These are phyloP conservation scores for Dryadomyces quercus-mongolicae DNA, from an alignment of 2,329 filamentous ascomycete genomes.

Conservation along the genomic window DNA sequence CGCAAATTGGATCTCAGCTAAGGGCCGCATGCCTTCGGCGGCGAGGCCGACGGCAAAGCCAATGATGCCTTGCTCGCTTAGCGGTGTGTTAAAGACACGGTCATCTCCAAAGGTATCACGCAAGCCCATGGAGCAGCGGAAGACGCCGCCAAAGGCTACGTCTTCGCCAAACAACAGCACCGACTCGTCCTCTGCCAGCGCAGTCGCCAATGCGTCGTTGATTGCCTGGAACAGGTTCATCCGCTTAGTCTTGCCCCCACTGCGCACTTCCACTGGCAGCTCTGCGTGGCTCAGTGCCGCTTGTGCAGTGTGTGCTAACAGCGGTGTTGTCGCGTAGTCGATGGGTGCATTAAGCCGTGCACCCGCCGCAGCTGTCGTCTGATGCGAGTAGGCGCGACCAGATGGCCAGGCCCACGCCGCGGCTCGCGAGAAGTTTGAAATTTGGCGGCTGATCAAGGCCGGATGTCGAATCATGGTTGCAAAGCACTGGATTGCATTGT, in stretches of 20 bases:
- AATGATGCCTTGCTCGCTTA: constrained; percentile 88
- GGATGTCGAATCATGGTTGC: neutral
- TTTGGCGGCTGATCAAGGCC: neutral
- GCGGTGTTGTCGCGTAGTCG: constrained; percentile 71
- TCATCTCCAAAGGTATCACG: constrained; percentile 77
- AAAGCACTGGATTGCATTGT: neutral
- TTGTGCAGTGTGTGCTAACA: constrained; percentile 71
- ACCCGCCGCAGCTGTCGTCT: neutral
- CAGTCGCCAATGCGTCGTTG: constrained; percentile 77
- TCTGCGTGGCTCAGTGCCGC: constrained; percentile 59
- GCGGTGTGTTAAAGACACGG: constrained; percentile 89
- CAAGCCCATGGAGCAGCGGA: constrained; percentile 85
- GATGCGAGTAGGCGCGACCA: neutral
- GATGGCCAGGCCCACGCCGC: too few species aligned
- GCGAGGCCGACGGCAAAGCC: constrained; percentile 88
- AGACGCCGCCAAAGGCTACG: constrained; percentile 93
- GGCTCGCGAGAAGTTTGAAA: neutral
- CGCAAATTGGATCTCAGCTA: constrained; percentile 92
- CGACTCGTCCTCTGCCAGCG: constrained; percentile 70
- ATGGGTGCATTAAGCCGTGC: constrained; percentile 64
- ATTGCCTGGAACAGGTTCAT: constrained; percentile 92
- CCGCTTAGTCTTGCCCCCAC: constrained; percentile 58
- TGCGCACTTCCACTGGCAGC: constrained; percentile 51
- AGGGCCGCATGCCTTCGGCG: constrained; percentile 80
- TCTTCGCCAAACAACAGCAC: constrained; percentile 94